Evolutionary conservation across 805 yeast genomes (phyloP), one percentile per base, ranked within the genome.

Genomic region (Hanseniaspora nectarophila): DNA sequence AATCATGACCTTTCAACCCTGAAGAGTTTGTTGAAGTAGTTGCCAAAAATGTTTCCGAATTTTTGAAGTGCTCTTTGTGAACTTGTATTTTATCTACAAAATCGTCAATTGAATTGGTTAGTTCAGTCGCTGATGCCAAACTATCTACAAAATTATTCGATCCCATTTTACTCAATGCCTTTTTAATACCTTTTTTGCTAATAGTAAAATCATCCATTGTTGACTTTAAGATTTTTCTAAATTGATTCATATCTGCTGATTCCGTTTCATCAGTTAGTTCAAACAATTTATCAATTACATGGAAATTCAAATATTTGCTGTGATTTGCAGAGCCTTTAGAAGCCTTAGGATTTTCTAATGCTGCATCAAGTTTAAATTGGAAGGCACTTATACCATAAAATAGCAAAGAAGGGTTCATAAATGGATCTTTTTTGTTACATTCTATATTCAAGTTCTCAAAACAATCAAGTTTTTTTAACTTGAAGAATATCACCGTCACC

Each of bases 171-270:
- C 37, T 31, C 1, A 46, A 32, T 21, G 40, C 18, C 4, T 35
- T 46, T 5, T 31, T 23, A 23, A 43, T 38, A 16, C 43, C 43
- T 33, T 43, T 43, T 31, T 43, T 47, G 10, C 28, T 13, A 5
- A 31, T 35, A 33, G 73, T 68, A 6, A 77, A 71, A 60, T 85
- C 92, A 59, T 81, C 84, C 23, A 85, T 84, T 0, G 88, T 81
- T 18, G 78, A 74, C 59, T 82, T 84, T 33, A 85, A 84, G 31
- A 76, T 86, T 56, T 76, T 79, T 43, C 81, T 80, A 45, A 81
- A 63, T 51, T 78, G 77, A 51, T 73, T 69, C 37, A 71, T 63
- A 57, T 73, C 79, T 3, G 70, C 64, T 21, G 63, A 68, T 6
- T 71, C 63, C 5, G 63, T 64, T 56, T 74, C 75, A 8, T 73